Conservation (phyloP, 352 stramenopile genomes). For the Globisporangium recalcitrans region DNA sequence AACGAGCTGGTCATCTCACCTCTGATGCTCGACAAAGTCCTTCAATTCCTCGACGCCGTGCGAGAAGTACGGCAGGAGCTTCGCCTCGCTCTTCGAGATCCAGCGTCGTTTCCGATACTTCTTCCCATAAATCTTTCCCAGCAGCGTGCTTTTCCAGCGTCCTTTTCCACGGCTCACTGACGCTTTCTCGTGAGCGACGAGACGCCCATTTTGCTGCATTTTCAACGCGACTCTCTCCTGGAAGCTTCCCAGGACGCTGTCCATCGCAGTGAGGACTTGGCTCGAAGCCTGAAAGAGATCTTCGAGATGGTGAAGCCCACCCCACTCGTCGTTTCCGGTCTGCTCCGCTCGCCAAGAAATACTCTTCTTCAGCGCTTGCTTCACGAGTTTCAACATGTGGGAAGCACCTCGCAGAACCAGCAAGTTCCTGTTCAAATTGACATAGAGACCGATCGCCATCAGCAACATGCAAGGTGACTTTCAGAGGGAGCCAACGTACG, state of each 20-base stretch:
- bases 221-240: constrained; percentile 64
- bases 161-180: neutral
- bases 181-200: constrained; percentile 13
- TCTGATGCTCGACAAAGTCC: constrained; percentile 46
- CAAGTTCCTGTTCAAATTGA: constrained; percentile 23
- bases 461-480: too few species aligned
- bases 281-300: constrained; percentile 33
- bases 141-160: constrained; percentile 47
- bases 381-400: constrained; percentile 32
- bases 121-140: constrained; percentile 51
- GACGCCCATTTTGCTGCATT: constrained; percentile 39
- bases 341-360: constrained; percentile 44
- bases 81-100: constrained; percentile 55
- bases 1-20: constrained; percentile 18
- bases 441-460: too few species aligned
- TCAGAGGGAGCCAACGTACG: constrained; percentile 23
- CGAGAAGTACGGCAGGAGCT: constrained; percentile 57
- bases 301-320: constrained; percentile 40
- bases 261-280: constrained; percentile 32
- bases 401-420: constrained; percentile 33
- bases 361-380: constrained; percentile 34
- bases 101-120: constrained; percentile 50
- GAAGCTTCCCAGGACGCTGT: constrained; percentile 36
- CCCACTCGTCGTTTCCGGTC: constrained; percentile 22
- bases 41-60: constrained; percentile 60